A percentile compares a stretch with the other conserved stretches of the same genome.
These are phyloP conservation scores for Mallotus japonicus DNA, from an alignment of 441 rosid species.

Conservation along the genomic window DNA sequence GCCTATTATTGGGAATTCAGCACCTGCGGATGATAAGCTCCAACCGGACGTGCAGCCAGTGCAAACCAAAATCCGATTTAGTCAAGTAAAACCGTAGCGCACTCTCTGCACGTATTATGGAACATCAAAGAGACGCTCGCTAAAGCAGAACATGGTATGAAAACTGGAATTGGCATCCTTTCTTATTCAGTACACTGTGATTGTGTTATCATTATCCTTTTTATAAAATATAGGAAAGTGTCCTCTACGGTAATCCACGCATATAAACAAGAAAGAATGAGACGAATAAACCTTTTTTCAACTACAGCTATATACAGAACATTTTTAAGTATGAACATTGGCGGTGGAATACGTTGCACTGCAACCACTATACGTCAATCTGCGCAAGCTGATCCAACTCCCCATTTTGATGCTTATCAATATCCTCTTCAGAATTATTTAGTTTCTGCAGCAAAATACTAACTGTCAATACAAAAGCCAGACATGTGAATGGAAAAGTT, in stretches of 20 bases:
- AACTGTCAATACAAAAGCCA: neutral
- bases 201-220: neutral
- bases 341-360: neutral
- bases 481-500: neutral
- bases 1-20: too few species aligned
- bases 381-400: conserved; percentile 35
- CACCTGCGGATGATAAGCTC: too few species aligned
- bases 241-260: conserved; percentile 30
- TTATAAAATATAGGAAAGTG: conserved; percentile 11
- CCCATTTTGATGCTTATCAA: conserved; percentile 32
- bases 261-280: conserved; percentile 63
- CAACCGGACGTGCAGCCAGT: too few species aligned
- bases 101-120: neutral
- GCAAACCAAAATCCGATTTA: too few species aligned
- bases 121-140: too few species aligned
- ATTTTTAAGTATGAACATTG: conserved; percentile 23
- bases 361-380: conserved; percentile 38
- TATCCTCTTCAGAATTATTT: conserved; percentile 31
- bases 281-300: conserved; percentile 33
- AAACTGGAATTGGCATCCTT: conserved; percentile 10
- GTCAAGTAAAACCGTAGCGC: too few species aligned
- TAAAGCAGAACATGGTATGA: neutral
- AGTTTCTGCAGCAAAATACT: conserved; percentile 35
- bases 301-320: conserved; percentile 35
- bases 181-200: conserved; percentile 26